Evolutionary conservation across 306 rosid species (phyloP).

Genomic region (Cucumis cinereus): DNA sequence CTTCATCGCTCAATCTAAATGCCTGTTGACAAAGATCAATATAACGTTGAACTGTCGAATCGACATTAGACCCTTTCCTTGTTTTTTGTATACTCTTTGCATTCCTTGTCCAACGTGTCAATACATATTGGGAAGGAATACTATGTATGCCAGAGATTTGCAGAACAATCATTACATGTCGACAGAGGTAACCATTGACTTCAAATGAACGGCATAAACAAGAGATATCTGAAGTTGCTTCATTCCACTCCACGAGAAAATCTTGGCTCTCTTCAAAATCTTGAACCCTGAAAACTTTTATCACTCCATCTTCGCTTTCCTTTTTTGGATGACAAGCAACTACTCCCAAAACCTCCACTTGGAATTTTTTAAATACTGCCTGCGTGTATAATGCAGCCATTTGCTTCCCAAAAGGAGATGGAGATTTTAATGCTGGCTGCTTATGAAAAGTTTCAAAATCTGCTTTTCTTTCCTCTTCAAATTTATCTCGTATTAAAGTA

Average conservation of each 20-base stretch:
- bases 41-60: constrained; percentile 21
- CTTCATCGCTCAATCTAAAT: constrained; percentile 34
- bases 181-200: constrained; percentile 33
- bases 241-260: constrained; percentile 31
- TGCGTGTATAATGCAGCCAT: constrained; percentile 16
- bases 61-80: constrained; percentile 3
- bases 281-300: constrained; percentile 1
- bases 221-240: constrained; percentile 24
- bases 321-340: constrained; percentile 43
- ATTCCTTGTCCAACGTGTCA: constrained; percentile 34
- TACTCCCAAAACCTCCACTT: constrained; percentile 41
- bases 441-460: constrained; percentile 36
- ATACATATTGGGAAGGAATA: constrained; percentile 32
- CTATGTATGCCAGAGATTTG: constrained; percentile 33
- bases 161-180: constrained; percentile 36
- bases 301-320: constrained; percentile 14
- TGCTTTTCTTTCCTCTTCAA: constrained; percentile 33
- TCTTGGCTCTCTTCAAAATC: constrained; percentile 30
- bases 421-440: constrained; percentile 31
- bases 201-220: constrained; percentile 38
- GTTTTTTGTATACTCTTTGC: constrained; percentile 22
- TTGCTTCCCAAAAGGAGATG: constrained; percentile 42
- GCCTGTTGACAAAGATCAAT: constrained; percentile 25
- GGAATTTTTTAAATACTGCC: constrained; percentile 30
- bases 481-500: constrained; percentile 16